Evolutionary conservation across 257 asterid species (phyloP), one percentile per base, ranked within the genome.

Genomic region (Sherardia arvensis): DNA sequence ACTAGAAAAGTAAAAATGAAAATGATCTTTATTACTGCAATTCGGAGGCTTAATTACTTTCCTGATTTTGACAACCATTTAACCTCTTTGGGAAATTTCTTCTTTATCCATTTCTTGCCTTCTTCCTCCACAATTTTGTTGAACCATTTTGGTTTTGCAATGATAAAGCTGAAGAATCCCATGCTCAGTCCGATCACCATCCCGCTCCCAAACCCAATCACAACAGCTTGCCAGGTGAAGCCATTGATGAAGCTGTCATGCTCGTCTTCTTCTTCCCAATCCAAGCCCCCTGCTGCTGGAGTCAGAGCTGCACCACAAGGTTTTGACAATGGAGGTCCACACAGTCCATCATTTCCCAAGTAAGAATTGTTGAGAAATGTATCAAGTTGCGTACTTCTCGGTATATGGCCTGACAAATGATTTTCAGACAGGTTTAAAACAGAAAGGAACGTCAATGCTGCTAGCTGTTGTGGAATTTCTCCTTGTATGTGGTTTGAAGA

Each of bases 191-290:
- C 82, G 27, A 64, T 14, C 12, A 63, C 25, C 40, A 61, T 7
- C 45, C 82, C 82, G 32, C 36, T 59, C 5, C 69, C 53, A 38
- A 72, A 80, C 7, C 85, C 82, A 15, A 69, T 29, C 4, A 61
- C 17, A 2, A 77, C 76, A 9, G 60, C 64, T 66, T 48, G 33
- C 80, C 78, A 80, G 2, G 68, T 59, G 14, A 74, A 59, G 14
- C 74, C 79, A 21, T 17, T 10, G 3, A 64, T 20, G 25, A 47
- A 32, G 23, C 18, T 17, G 17, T 12, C 47, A 2, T 38, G 47
- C 47, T 29, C 38, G 8, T n/a, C n/a, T n/a, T n/a, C n/a, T n/a
- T n/a, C 23, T 10, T 21, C 64, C 8, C 32, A 3, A 18, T 57
- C 54, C 27, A 28, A 10, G 12, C 0, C 12, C n/a, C 4, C 18